Conservation (phyloP, 2,329 filamentous ascomycete species). For the Fusarium sublunatum region DNA sequence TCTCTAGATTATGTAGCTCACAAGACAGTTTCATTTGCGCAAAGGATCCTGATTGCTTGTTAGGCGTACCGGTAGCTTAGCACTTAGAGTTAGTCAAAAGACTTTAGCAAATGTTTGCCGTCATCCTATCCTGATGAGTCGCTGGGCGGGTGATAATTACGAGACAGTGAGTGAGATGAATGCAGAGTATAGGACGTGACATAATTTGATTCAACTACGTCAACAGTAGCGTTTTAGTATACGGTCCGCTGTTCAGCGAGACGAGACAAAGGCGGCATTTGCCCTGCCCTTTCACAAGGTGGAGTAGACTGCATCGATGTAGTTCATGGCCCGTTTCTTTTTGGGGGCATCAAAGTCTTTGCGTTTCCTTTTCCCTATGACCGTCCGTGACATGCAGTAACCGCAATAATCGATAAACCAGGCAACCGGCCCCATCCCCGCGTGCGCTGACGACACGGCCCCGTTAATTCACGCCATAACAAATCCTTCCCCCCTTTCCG, state of each 20-base stretch:
- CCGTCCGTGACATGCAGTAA: slow-evolving; percentile 60
- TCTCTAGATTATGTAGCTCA: slow-evolving; percentile 13
- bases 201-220: slow-evolving; percentile 15
- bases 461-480: slow-evolving; percentile 43
- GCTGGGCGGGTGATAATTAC: background rate
- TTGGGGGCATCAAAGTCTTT: slow-evolving; percentile 52
- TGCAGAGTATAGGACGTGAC: background rate
- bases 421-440: slow-evolving; percentile 50
- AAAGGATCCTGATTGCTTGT: slow-evolving; percentile 15
- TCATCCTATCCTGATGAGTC: background rate
- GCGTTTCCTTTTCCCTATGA: slow-evolving; percentile 61
- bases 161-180: background rate
- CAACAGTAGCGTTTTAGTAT: slow-evolving; percentile 6
- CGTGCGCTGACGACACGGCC: slow-evolving; percentile 40
- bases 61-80: slow-evolving; percentile 6
- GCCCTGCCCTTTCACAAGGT: slow-evolving; percentile 20
- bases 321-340: slow-evolving; percentile 41
- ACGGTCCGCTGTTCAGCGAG: slow-evolving; percentile 1
- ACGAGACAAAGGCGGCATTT: slow-evolving; percentile 1
- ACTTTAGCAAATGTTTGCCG: slow-evolving; percentile 16
- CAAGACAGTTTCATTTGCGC: slow-evolving; percentile 20
- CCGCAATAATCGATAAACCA: slow-evolving; percentile 54
- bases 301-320: slow-evolving; percentile 18
- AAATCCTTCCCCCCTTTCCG: slow-evolving; percentile 33
- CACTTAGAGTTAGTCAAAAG: slow-evolving; percentile 5